Evolutionary conservation across 2,329 filamentous ascomycete species (phyloP).

Genomic region (Aspergillus ochraceus): DNA sequence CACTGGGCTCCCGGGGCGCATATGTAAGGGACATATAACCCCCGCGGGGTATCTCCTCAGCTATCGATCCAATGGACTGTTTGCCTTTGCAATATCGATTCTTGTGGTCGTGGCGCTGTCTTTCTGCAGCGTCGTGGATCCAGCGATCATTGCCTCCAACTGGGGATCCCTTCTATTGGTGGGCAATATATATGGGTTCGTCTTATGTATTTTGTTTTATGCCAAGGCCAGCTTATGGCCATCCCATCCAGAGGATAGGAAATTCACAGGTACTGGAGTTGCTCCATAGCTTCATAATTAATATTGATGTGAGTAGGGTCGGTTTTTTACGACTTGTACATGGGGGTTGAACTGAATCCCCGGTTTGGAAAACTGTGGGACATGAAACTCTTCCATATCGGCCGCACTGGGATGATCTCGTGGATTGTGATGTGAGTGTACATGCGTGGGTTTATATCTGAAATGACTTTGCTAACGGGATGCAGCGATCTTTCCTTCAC

Average conservation of each 20-base stretch:
- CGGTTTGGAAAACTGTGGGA: conserved; percentile 46
- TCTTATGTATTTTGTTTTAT: neutral
- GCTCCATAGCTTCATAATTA: too few species aligned
- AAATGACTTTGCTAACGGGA: neutral
- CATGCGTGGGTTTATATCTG: neutral
- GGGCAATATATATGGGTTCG: neutral
- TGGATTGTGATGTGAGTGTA: conserved; percentile 41
- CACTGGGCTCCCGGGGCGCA: neutral
- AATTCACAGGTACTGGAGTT: neutral
- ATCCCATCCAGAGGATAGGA: neutral
- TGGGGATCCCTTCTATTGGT: neutral
- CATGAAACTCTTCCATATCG: conserved; percentile 51
- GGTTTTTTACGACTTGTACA: conserved; percentile 46
- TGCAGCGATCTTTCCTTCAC: conserved; percentile 7
- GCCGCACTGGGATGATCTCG: conserved; percentile 49
- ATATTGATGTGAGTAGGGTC: conserved; percentile 17
- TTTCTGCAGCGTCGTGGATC: neutral
- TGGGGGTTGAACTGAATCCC: conserved; percentile 51
- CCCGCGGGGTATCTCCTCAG: neutral
- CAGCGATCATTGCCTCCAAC: neutral
- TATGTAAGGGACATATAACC: neutral
- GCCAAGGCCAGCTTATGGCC: neutral
- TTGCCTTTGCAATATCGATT: neutral
- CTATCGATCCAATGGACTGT: neutral
- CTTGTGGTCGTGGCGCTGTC: neutral